These are phyloP conservation scores for Rosa persica DNA, from an alignment of 306 rosid genomes.

Conservation along the genomic window DNA sequence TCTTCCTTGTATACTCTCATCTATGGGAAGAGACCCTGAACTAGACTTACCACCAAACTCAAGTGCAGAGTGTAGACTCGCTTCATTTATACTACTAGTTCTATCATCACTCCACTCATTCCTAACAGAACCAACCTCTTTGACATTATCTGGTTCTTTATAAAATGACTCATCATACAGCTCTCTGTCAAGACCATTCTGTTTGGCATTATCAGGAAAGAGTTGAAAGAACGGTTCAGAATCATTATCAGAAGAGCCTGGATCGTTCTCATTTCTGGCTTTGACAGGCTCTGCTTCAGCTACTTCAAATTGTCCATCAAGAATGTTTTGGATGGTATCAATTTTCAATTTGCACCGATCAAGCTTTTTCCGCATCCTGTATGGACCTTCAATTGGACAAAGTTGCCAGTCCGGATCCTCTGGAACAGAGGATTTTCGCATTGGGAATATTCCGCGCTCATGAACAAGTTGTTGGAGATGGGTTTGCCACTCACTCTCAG, in stretches of 20 bases:
- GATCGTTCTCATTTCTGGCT: constrained; percentile 48
- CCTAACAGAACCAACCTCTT: constrained; percentile 55
- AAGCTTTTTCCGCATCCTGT: constrained; percentile 96
- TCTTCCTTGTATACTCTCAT: constrained; percentile 70
- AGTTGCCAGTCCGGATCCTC: constrained; percentile 92
- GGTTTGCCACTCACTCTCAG: constrained; percentile 98
- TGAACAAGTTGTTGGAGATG: constrained; percentile 97
- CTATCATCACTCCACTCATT: constrained; percentile 90
- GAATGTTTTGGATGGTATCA: constrained; percentile 77
- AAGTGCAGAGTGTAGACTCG: constrained; percentile 93
- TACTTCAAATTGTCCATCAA: constrained; percentile 71
- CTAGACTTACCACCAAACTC: constrained; percentile 94
- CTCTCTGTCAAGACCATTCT: constrained; percentile 56
- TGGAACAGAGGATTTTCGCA: constrained; percentile 48
- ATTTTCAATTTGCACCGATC: constrained; percentile 80
- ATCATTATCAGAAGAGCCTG: constrained; percentile 53
- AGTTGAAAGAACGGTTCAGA: constrained; percentile 61
- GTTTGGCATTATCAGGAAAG: constrained; percentile 52
- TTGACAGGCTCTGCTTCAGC: constrained; percentile 50
- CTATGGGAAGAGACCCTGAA: constrained; percentile 62
- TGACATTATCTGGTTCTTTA: constrained; percentile 50
- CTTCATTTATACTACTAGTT: constrained; percentile 85
- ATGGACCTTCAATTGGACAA: constrained; percentile 99
- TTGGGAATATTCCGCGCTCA: constrained; percentile 90
- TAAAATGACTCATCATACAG: constrained; percentile 56